A percentile compares a stretch with the other conserved stretches of the same genome.
These are phyloP conservation scores for Colletotrichum godetiae DNA, from an alignment of 2,329 filamentous ascomycete genomes.

Conservation along the genomic window DNA sequence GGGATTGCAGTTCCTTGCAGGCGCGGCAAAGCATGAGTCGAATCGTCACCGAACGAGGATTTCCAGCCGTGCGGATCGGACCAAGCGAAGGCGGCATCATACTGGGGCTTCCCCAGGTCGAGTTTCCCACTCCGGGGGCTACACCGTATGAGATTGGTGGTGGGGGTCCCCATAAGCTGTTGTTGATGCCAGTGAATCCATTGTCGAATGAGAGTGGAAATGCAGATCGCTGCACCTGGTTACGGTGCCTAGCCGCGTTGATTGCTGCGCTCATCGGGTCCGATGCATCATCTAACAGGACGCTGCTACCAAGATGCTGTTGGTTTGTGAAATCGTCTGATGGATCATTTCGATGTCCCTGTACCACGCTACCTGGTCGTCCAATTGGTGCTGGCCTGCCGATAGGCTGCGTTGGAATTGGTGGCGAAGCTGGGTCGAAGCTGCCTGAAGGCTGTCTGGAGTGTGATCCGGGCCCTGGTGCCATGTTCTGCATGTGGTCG, in stretches of 20 bases:
- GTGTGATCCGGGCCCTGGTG: constrained; percentile 66
- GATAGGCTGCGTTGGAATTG: constrained; percentile 76
- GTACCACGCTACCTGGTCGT: constrained; percentile 79
- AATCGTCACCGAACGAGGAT: constrained; percentile 62
- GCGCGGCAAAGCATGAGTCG: constrained; percentile 81
- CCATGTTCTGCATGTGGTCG: constrained; percentile 52
- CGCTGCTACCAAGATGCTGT: constrained; percentile 91
- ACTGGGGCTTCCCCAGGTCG: constrained; percentile 46
- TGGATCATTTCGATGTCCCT: constrained; percentile 60
- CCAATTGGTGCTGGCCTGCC: constrained; percentile 88
- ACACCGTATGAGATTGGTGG: constrained; percentile 47
- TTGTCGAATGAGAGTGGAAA: constrained; percentile 57
- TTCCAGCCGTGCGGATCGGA: constrained; percentile 25
- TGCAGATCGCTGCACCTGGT: constrained; percentile 59
- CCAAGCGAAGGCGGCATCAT: constrained; percentile 29
- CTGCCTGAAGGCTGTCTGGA: constrained; percentile 81
- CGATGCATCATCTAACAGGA: constrained; percentile 81
- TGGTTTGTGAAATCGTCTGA: constrained; percentile 79
- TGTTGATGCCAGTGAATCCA: constrained; percentile 49
- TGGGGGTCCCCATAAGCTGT: constrained; percentile 55
- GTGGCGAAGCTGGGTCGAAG: constrained; percentile 65
- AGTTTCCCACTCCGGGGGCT: constrained; percentile 59
- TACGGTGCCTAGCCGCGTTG: constrained; percentile 51
- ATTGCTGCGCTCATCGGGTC: constrained; percentile 54
- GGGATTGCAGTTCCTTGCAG: constrained; percentile 71